A percentile compares a stretch with the other conserved stretches of the same genome.
Evolutionary conservation across 2,329 filamentous ascomycete species (phyloP).

Genomic region (Monilinia aucupariae): DNA sequence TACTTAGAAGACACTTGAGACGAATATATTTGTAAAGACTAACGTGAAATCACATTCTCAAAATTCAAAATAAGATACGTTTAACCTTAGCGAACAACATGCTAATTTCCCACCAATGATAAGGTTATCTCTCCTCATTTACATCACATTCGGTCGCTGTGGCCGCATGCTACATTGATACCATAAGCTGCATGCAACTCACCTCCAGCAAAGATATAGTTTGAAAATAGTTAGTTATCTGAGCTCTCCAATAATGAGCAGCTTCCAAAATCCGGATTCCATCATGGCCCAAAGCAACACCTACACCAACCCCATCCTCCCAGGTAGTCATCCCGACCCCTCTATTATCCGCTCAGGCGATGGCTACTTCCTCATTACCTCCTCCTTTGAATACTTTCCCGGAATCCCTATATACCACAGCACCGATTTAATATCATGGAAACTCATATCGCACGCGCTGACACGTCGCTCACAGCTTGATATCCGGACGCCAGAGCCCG

Average conservation of each 20-base stretch:
- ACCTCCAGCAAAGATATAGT: background rate
- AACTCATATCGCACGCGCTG: slow-evolving; percentile 39
- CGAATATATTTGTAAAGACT: no score
- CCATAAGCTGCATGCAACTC: background rate
- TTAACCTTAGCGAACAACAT: no score
- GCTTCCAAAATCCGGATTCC: background rate
- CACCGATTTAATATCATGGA: slow-evolving; percentile 48
- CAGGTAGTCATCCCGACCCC: slow-evolving; percentile 42
- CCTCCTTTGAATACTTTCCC: slow-evolving; percentile 12
- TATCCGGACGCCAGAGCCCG: slow-evolving; percentile 32
- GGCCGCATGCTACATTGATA: background rate
- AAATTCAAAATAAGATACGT: no score
- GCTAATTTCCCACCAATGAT: background rate
- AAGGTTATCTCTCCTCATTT: background rate
- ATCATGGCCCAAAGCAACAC: slow-evolving; percentile 19
- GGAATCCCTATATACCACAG: slow-evolving; percentile 12
- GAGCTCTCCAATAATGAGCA: background rate
- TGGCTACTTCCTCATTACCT: slow-evolving; percentile 10
- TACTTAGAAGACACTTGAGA: no score
- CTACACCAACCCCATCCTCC: slow-evolving; percentile 42
- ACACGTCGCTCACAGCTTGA: slow-evolving; percentile 40
- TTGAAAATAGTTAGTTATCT: no score
- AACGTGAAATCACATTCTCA: no score
- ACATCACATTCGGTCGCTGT: background rate
- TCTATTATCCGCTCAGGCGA: slow-evolving; percentile 10